These are phyloP conservation scores for Phyllosticta ampelicida DNA, from an alignment of 2,329 filamentous ascomycete species.

Conservation along the genomic window DNA sequence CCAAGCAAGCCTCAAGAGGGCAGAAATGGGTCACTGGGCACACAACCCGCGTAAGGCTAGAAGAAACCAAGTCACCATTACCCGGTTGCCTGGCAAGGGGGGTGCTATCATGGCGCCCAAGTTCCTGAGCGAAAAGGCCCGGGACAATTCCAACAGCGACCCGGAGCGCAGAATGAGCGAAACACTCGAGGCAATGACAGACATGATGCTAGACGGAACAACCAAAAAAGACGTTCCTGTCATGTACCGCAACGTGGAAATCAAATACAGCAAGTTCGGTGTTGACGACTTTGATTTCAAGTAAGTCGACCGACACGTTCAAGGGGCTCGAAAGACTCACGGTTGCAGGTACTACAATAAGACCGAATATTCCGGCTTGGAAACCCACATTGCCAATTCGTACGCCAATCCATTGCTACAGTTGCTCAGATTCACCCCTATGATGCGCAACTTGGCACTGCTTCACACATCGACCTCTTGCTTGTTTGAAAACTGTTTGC, in stretches of 20 bases:
- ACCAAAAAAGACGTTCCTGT: constrained; percentile 72
- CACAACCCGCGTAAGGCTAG: constrained; percentile 61
- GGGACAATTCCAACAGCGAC: constrained; percentile 25
- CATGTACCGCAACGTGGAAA: constrained; percentile 89
- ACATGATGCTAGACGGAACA: constrained; percentile 57
- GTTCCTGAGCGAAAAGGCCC: constrained; percentile 87
- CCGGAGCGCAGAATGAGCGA: constrained; percentile 32
- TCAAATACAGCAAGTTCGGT: constrained; percentile 97
- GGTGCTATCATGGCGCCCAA: constrained; percentile 67
- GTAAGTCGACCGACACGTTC: constrained; percentile 35
- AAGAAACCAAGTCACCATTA: constrained; percentile 77
- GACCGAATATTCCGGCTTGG: constrained; percentile 79
- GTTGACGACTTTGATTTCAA: constrained; percentile 99
- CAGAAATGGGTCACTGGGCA: constrained; percentile 68
- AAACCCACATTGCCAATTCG: constrained; percentile 94
- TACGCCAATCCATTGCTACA: constrained; percentile 91
- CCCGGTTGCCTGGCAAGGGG: constrained; percentile 50
- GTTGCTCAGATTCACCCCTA: constrained; percentile 79
- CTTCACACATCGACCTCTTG: constrained; percentile 83
- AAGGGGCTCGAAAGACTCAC: background rate
- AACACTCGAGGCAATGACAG: constrained; percentile 58
- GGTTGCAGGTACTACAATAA: constrained; percentile 75
- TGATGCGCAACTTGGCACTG: constrained; percentile 77
- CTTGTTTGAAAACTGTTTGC: constrained; percentile 67
- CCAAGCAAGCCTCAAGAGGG: constrained; percentile 55